These are phyloP conservation scores for Lachnellula cervina DNA, from an alignment of 2,329 filamentous ascomycete species.

Conservation along the genomic window DNA sequence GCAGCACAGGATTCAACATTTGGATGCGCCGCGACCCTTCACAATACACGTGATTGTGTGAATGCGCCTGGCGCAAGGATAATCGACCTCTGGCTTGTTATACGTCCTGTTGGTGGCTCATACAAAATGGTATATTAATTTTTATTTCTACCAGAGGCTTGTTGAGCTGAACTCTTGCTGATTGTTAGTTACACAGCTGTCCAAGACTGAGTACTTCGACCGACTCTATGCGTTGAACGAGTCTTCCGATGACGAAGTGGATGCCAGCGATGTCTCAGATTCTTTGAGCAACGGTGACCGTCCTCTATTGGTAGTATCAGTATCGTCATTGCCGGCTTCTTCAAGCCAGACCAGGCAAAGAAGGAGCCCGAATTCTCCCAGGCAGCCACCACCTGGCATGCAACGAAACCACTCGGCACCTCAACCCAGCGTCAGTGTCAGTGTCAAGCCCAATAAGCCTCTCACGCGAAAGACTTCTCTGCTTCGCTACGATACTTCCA, in stretches of 20 bases:
- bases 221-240: constrained; percentile 25
- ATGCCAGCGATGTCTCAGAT: constrained; percentile 16
- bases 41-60: too few species aligned
- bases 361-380: constrained; percentile 7
- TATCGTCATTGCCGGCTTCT: constrained; percentile 38
- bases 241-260: constrained; percentile 25
- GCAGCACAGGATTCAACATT: too few species aligned
- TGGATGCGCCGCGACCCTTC: too few species aligned
- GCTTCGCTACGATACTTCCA: constrained; percentile 20
- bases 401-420: constrained; percentile 23
- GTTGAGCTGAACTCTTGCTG: background rate
- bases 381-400: constrained; percentile 17
- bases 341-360: constrained; percentile 24
- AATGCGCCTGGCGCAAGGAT: too few species aligned
- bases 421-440: constrained; percentile 5
- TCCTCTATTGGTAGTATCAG: constrained; percentile 39
- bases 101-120: background rate
- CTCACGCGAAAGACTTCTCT: constrained; percentile 14
- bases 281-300: constrained; percentile 4
- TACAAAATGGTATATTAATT: background rate
- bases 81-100: too few species aligned
- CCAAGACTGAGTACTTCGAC: constrained; percentile 22
- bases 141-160: background rate
- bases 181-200: background rate
- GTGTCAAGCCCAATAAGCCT: constrained; percentile 10